Evolutionary conservation across 352 stramenopile genomes (phyloP).

Genomic region (Globisporangium paddicum): DNA sequence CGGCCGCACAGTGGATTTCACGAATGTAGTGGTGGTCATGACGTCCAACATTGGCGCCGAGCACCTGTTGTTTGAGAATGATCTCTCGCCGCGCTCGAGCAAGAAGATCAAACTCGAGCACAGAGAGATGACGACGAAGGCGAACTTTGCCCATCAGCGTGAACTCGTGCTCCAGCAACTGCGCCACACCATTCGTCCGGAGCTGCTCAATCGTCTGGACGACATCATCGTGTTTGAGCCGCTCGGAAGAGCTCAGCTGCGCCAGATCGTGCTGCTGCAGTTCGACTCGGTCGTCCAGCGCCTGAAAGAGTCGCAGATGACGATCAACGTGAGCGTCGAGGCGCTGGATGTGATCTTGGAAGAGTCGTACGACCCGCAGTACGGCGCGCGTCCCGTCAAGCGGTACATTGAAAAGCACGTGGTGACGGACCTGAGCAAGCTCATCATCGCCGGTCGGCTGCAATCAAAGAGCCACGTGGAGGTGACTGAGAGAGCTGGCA

Average conservation of each 20-base stretch:
- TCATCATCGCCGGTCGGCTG: conserved; percentile 56
- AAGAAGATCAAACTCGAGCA: conserved; percentile 63
- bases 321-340: conserved; percentile 62
- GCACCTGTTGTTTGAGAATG: conserved; percentile 76
- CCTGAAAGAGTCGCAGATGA: conserved; percentile 66
- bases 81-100: conserved; percentile 38
- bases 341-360: conserved; percentile 91
- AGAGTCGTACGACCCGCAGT: conserved; percentile 91
- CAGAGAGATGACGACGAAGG: conserved; percentile 13
- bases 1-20: conserved; percentile 96
- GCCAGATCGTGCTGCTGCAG: conserved; percentile 92
- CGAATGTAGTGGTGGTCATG: conserved; percentile 97
- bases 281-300: conserved; percentile 86
- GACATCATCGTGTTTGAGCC: conserved; percentile 97
- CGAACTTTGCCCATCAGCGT: conserved; percentile 48
- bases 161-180: conserved; percentile 88
- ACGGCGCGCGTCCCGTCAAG: conserved; percentile 95
- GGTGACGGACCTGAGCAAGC: conserved; percentile 84
- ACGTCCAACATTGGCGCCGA: conserved; percentile 96
- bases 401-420: conserved; percentile 94
- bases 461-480: conserved; percentile 65
- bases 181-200: conserved; percentile 86
- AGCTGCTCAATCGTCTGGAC: conserved; percentile 96
- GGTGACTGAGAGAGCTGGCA: conserved; percentile 37
- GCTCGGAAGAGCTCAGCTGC: conserved; percentile 82